These are phyloP conservation scores for Mycena albidolilacea DNA, from an alignment of 768 basidiomycete species.

Conservation along the genomic window DNA sequence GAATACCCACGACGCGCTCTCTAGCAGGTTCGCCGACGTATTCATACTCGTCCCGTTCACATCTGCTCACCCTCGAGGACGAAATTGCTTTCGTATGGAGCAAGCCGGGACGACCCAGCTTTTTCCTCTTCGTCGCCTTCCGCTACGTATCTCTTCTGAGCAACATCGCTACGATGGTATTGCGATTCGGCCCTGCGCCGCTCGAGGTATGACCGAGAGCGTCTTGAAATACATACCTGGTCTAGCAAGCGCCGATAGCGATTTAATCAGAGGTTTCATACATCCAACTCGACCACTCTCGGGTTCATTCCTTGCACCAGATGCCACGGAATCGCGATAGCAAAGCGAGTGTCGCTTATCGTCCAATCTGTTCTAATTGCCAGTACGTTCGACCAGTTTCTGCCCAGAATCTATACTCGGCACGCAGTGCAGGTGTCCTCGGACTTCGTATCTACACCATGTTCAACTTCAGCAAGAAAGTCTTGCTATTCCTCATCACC, in stretches of 20 bases:
- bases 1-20: too few relatives aligned
- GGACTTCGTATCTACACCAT: constrained; percentile 26
- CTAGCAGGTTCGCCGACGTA: too few relatives aligned
- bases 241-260: not conserved
- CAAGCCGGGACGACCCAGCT: too few relatives aligned
- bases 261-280: not conserved
- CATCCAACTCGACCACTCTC: not conserved
- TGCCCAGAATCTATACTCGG: too few relatives aligned
- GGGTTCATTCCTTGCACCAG: not conserved
- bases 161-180: not conserved
- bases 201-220: not conserved
- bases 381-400: not conserved
- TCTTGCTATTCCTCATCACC: not conserved
- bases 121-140: not conserved
- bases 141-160: constrained; percentile 19
- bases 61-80: too few relatives aligned
- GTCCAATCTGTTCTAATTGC: constrained; percentile 11
- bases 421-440: not conserved
- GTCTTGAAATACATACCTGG: too few relatives aligned
- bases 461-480: constrained; percentile 21
- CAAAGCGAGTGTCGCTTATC: not conserved
- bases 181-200: not conserved
- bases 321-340: not conserved
- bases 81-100: too few relatives aligned
- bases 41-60: too few relatives aligned